phyloP scores from a whole-genome alignment of 495 filamentous ascomycete species.

The Penicillium waksmanii region DNA sequence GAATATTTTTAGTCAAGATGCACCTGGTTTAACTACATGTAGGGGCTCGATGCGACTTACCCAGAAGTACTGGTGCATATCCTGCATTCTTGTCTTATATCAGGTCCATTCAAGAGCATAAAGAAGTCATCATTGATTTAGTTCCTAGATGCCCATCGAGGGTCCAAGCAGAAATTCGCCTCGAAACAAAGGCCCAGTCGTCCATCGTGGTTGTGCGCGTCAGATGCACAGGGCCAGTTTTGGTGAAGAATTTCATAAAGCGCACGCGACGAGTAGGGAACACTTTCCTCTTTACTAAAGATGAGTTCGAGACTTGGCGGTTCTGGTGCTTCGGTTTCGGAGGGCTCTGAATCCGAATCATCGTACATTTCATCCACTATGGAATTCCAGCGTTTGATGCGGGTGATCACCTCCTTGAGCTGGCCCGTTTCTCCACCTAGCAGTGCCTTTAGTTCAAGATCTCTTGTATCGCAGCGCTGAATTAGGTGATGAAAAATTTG shows the following conservation, averaged over 20 bases:
- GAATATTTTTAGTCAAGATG: not conserved
- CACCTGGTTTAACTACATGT: too few relatives aligned
- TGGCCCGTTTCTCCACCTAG: not conserved
- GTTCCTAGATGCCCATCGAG: conserved; percentile 9
- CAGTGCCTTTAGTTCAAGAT: not conserved
- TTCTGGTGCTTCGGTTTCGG: not conserved
- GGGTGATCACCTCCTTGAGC: not conserved
- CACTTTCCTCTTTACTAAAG: not conserved
- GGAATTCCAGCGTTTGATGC: not conserved
- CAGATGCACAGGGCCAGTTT: not conserved
- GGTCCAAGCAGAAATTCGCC: conserved; percentile 19
- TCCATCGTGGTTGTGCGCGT: conserved; percentile 5
- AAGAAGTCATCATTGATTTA: conserved; percentile 11
- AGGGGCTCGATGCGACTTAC: not conserved
- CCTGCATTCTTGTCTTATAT: conserved; percentile 18
- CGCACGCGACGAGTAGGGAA: not conserved
- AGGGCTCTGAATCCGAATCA: not conserved
- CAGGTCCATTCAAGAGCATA: conserved; percentile 10
- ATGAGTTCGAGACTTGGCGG: not conserved
- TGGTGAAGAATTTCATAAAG: not conserved
- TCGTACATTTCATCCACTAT: not conserved
- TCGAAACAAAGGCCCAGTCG: conserved; percentile 12
- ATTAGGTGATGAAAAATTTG: not conserved
- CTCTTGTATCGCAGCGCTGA: not conserved
- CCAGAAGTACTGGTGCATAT: conserved; percentile 1